These are phyloP conservation scores for Sparassis latifolia DNA, from an alignment of 1,284 basidiomycete species.

Conservation along the genomic window DNA sequence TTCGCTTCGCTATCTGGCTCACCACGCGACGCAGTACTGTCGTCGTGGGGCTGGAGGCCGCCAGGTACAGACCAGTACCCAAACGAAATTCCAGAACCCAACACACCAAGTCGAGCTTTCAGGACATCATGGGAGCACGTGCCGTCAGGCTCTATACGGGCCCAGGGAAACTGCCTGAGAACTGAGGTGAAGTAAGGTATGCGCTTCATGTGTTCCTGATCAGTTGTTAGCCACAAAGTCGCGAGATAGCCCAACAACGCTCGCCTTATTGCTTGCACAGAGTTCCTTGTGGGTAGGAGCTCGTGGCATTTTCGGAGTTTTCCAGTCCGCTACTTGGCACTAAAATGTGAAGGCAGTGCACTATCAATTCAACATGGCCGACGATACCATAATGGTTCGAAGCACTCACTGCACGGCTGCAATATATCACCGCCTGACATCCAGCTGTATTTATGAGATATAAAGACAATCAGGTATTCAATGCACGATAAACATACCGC, in stretches of 20 bases:
- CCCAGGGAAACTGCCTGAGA: conserved; percentile 29
- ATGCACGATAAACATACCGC: background rate
- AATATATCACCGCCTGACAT: background rate
- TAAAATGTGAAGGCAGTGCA: background rate
- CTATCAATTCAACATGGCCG: background rate
- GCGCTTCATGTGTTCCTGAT: conserved; percentile 31
- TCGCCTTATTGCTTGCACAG: background rate
- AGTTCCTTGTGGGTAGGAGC: background rate
- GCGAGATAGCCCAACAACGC: background rate
- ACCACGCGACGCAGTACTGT: too few species aligned
- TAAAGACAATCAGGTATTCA: background rate
- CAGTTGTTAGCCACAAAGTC: background rate
- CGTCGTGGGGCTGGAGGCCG: background rate
- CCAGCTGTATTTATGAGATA: background rate
- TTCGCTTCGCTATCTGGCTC: too few species aligned
- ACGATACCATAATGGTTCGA: background rate
- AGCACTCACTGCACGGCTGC: background rate
- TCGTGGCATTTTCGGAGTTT: background rate
- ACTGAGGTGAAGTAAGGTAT: conserved; percentile 23
- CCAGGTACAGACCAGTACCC: conserved; percentile 7
- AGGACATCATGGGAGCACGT: conserved; percentile 28
- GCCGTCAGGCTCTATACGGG: conserved; percentile 32
- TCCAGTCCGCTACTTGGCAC: background rate
- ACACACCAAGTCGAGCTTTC: conserved; percentile 31
- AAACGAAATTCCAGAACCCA: conserved; percentile 30